Evolutionary conservation across 2,329 filamentous ascomycete species (phyloP).

Genomic region (Emmonsiellopsis sp.): DNA sequence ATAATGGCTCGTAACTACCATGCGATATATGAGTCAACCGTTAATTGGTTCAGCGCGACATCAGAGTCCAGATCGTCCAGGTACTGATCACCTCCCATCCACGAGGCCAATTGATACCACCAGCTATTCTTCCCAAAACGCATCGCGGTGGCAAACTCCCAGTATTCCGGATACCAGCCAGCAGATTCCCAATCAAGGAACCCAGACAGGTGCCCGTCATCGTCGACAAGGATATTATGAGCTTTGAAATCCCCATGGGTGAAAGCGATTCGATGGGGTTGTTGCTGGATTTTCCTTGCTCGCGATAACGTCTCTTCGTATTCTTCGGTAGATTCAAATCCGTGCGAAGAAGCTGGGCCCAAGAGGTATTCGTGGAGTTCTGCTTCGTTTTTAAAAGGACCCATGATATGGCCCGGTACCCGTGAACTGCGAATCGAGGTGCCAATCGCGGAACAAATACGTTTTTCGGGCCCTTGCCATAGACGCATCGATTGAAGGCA

Average conservation of each 20-base stretch:
- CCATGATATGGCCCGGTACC: conserved; percentile 25
- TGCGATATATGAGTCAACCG: conserved; percentile 17
- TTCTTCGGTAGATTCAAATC: conserved; percentile 18
- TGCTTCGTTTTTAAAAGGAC: conserved; percentile 19
- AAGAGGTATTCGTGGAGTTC: conserved; percentile 25
- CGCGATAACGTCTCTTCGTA: conserved; percentile 18
- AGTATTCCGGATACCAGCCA: conserved; percentile 19
- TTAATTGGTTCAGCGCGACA: conserved; percentile 14
- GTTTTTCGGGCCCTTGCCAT: conserved; percentile 3
- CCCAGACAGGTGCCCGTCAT: conserved; percentile 16
- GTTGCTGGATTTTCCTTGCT: conserved; percentile 13
- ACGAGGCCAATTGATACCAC: conserved; percentile 16
- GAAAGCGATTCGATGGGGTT: conserved; percentile 16
- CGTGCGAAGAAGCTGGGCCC: conserved; percentile 17
- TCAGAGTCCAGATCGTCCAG: conserved; percentile 12
- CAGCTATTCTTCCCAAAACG: conserved; percentile 14
- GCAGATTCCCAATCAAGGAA: conserved; percentile 20
- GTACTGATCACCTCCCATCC: conserved; percentile 16
- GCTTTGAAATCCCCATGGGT: conserved; percentile 18
- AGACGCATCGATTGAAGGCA: conserved; percentile 4
- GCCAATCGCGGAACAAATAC: conserved; percentile 25
- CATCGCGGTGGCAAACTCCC: conserved; percentile 19
- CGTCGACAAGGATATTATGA: conserved; percentile 16
- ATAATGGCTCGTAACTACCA: too few species aligned
- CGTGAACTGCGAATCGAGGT: conserved; percentile 22